Percentiles rank a stretch among this genome's conserved stretches.
These are phyloP conservation scores for Macrolepiota fuliginosa DNA, from an alignment of 768 basidiomycete species.

Conservation along the genomic window DNA sequence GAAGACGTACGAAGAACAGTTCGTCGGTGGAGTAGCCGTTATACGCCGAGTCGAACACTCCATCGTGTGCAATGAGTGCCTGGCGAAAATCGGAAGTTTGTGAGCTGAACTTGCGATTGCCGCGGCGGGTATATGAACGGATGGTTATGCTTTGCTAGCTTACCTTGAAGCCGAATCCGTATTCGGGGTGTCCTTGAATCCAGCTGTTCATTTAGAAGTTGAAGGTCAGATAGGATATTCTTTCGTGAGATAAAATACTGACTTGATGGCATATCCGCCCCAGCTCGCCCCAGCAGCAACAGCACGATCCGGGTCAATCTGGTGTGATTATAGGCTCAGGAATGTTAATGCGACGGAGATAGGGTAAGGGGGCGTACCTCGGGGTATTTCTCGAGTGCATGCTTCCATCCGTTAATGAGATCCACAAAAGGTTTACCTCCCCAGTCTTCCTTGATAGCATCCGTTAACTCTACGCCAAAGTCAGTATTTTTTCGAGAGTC, in stretches of 20 bases:
- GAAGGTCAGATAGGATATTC: neutral
- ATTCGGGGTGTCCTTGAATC: slow-evolving; percentile 94
- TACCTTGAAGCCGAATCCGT: slow-evolving; percentile 80
- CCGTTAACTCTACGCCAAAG: slow-evolving; percentile 60
- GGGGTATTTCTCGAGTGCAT: slow-evolving; percentile 62
- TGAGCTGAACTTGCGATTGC: neutral
- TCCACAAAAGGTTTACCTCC: slow-evolving; percentile 85
- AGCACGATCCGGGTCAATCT: slow-evolving; percentile 70
- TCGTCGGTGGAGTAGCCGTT: slow-evolving; percentile 92
- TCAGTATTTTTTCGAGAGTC: neutral
- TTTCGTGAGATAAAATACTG: slow-evolving; percentile 15
- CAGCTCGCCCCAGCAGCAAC: slow-evolving; percentile 82
- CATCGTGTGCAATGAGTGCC: slow-evolving; percentile 90
- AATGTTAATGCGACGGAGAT: neutral
- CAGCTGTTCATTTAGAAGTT: slow-evolving; percentile 49
- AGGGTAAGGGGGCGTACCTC: slow-evolving; percentile 42
- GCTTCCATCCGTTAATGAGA: slow-evolving; percentile 71
- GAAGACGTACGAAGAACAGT: slow-evolving; percentile 73
- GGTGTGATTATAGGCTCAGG: neutral
- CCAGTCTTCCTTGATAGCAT: slow-evolving; percentile 79
- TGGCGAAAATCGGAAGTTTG: slow-evolving; percentile 11
- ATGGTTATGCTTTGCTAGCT: neutral
- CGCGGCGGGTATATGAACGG: neutral
- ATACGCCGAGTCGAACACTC: slow-evolving; percentile 79
- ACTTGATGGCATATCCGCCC: slow-evolving; percentile 92